Evolutionary conservation across 2,329 filamentous ascomycete species (phyloP), one percentile per base, ranked within the genome.

Genomic region (Akanthomyces uredinophilus): DNA sequence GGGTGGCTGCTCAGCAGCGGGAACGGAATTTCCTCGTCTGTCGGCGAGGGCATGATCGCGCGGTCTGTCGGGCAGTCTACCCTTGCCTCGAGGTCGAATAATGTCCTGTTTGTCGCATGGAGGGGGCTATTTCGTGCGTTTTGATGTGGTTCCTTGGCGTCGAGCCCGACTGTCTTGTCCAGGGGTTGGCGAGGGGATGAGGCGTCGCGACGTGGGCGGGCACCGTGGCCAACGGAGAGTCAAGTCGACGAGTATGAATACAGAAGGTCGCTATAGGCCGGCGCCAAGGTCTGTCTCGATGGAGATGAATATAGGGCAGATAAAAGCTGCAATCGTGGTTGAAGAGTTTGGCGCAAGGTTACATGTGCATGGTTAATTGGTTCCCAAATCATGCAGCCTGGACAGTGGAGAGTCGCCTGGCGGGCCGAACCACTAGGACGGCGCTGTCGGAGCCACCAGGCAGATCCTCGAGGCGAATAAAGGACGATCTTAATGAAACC

Each of bases 21-120:
- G 54, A 76, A 73, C 3, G 72, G 70, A 60, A 71, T 71, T 64
- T 77, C 74, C 24, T 76, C 74, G 66, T 77, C 74, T 6, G 27
- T 29, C 27, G 27, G 27, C 27, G 27, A 29, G 27, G 27, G 27
- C 27, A 29, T 29, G 1, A 6, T 29, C 27, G 27, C 27, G 27
- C 27, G 2, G 29, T 14, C n/a, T 43, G 13, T 22, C 22, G 37
- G 52, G 37, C 39, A 20, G 8, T 29, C 13, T 29, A 35, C 52
- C 37, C 24, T 44, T 29, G 22, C 1, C 16, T 14, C 1, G 37
- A n/a, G 18, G 5, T 8, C 5, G 1, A 14, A 7, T 11, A 1
- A 2, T 11, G 35, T 24, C 11, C n/a, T 37, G 24, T 14, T 10
- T 11, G 32, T 24, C 41, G 43, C 29, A 47, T 57, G n/a, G 39